Evolutionary conservation across 164 flowering plant species (phyloP).

Genomic region (Magnolia changhungtana): DNA sequence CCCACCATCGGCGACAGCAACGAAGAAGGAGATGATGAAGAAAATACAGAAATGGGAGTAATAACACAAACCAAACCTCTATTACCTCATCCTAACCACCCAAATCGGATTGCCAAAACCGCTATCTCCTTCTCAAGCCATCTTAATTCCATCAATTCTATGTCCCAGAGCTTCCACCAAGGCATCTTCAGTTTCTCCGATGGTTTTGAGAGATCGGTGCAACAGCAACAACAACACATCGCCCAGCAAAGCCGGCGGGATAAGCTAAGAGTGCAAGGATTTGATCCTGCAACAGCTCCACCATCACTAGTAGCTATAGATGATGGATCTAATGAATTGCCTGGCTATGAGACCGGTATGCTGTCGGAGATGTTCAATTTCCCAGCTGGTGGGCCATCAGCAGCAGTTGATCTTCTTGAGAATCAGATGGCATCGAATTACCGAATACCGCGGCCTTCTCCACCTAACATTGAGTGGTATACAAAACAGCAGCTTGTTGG

Average conservation of each 20-base stretch:
- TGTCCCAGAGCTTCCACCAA: conserved; percentile 73
- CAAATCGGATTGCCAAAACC: conserved; percentile 1
- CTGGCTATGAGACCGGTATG: conserved; percentile 60
- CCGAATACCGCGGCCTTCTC: conserved; percentile 21
- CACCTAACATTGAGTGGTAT: conserved; percentile 38
- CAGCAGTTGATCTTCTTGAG: conserved; percentile 35
- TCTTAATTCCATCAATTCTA: conserved; percentile 38
- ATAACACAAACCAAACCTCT: conserved; percentile 26
- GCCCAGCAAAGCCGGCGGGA: conserved; percentile 73
- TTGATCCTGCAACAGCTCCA: conserved; percentile 29
- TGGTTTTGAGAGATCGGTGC: conserved; percentile 62
- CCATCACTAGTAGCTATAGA: conserved; percentile 41
- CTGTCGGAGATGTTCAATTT: conserved; percentile 90
- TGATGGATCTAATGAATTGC: conserved; percentile 35
- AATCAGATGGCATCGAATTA: conserved; percentile 34
- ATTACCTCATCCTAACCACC: conserved; percentile 13
- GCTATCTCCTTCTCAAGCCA: background rate
- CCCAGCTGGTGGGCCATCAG: conserved; percentile 27
- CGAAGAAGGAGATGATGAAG: conserved; percentile 31
- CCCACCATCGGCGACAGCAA: background rate
- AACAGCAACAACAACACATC: conserved; percentile 46
- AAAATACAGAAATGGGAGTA: conserved; percentile 46
- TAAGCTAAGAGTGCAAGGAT: conserved; percentile 51
- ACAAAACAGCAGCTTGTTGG: conserved; percentile 34
- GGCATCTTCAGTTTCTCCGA: conserved; percentile 59